Evolutionary conservation across 1,139 yeast species (phyloP), one percentile per base, ranked within the genome.

Genomic region (Blastobotrys elegans): DNA sequence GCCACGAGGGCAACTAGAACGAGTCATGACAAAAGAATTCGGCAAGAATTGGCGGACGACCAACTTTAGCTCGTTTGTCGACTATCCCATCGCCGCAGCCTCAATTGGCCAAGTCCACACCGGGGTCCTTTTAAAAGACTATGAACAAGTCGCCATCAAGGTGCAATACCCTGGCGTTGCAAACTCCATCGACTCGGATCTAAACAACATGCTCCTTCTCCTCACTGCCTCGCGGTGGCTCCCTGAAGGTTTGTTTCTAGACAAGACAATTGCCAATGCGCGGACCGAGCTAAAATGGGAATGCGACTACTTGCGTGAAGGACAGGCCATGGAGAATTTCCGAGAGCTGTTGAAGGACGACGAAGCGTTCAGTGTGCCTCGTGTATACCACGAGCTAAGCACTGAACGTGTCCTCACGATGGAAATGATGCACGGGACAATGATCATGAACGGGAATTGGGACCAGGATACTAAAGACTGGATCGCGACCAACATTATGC

Each of bases 81-180:
- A 86, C 57, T 75, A 84, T 22, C 98, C 99, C 2, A 79, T 92
- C 50, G 98, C 98, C 0, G 97, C 98, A 2, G 98, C 98, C 1
- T 87, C 96, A 3, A 92, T 92, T 58, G 97, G 98, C 2, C 97
- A 92, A 66, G 98, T 92, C 2, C 98, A 92, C 67, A 75, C 74
- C 41, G 98, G 96, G 1, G 82, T 79, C 10, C 73, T 95, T 18
- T 57, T 66, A 29, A 72, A 68, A 10, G 65, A 66, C 31, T 76
- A 78, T 53, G 69, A 77, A n/a, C 79, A 79, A 29, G 96, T 90
- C 26, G 98, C 95, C n/a, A 95, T 92, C 13, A 92, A 92, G 63
- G 89, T 92, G 3, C 99, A 92, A 65, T 92, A 92, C 60, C 99
- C 99, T 0, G 98, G 98, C n/a, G 97, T 92, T 11, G 94, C 85